Base-by-base conservation (phyloP, 2,329 filamentous ascomycete genomes). In the Pseudogymnoascus destructans region DNA sequence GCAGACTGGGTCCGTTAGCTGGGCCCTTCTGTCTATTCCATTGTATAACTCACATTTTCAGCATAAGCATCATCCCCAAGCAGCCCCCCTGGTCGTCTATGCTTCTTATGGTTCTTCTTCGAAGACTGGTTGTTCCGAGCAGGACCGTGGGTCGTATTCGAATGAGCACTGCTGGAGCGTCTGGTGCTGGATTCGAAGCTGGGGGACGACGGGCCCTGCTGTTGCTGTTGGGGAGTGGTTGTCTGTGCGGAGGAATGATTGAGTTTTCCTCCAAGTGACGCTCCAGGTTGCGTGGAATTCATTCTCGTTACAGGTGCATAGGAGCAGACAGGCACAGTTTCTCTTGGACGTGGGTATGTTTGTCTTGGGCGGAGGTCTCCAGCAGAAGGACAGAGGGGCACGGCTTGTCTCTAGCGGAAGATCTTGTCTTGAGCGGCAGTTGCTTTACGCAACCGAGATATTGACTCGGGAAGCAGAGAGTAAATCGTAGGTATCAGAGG, bases 31-130 rank as follows among this genome's bases (percentile, higher is more conserved):
- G 15, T 35, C 25, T 21, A 13, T 59, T 38, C 30, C 27, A 25
- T 49, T 40, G 17, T 23, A n/a, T n/a, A 36, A 77, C 81, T 71
- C 74, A 91, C 80, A 65, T 79, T 77, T 75, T 96, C 90, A 63
- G 84, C 89, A 80, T 95, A 85, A 66, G 82, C 82, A 80, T 95
- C 90, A 75, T 91, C 84, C 69, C 86, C 79, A 64, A 86, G 75
- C 11, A 49, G 7, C 2, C 40, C 40, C 59, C 79, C 77, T 54
- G 89, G 87, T 68, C 85, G 84, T 67, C 85, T 85, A 68, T 90
- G 87, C 63, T 82, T 82, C 70, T 89, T 90, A 74, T 96, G 89
- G 71, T 93, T 89, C 70, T 85, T 91, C 71, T 86, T 86, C 57
- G 79, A 77, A 46, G 75, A 76, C 73, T 97, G 92, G 57, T 79